Evolutionary conservation across 2,329 filamentous ascomycete genomes (phyloP).

Genomic region (Clathrospora elynae): DNA sequence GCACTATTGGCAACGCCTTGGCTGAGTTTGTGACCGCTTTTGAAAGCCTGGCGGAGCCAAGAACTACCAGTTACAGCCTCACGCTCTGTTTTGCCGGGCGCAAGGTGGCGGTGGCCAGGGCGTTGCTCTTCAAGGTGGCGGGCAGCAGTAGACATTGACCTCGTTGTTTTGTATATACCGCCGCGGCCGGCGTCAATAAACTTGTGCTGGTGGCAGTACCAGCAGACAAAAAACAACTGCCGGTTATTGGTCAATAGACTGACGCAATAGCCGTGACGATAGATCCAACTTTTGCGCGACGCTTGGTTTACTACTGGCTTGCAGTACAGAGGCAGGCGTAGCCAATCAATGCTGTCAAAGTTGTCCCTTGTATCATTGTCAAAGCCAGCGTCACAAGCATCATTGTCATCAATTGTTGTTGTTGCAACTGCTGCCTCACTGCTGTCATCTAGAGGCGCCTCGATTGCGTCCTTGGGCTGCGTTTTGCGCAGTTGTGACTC

Average conservation of each 20-base stretch:
- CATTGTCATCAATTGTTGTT: not conserved
- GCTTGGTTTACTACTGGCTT: conserved; percentile 2
- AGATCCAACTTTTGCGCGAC: conserved; percentile 2
- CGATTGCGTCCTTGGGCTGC: conserved; percentile 1
- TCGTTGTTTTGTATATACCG: conserved; percentile 2
- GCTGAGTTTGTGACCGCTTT: not conserved
- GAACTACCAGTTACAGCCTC: not conserved
- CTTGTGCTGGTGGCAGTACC: conserved; percentile 6
- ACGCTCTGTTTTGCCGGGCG: not conserved
- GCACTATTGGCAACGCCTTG: conserved; percentile 4
- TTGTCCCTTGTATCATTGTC: conserved; percentile 2
- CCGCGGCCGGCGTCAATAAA: not conserved
- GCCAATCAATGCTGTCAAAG: conserved; percentile 7
- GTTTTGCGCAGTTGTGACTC: conserved; percentile 5
- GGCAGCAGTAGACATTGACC: conserved; percentile 1
- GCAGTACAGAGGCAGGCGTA: conserved; percentile 2
- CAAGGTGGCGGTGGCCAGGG: not conserved
- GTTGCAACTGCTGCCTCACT: conserved; percentile 2
- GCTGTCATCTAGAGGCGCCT: conserved; percentile 1
- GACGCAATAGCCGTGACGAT: conserved; percentile 3
- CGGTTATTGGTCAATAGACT: not conserved
- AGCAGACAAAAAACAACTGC: conserved; percentile 2
- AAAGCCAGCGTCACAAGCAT: not conserved
- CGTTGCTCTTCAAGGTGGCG: not conserved
- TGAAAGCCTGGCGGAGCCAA: not conserved